phyloP scores from a whole-genome alignment of 2,329 filamentous ascomycete genomes.

The Colletotrichum sp. region DNA sequence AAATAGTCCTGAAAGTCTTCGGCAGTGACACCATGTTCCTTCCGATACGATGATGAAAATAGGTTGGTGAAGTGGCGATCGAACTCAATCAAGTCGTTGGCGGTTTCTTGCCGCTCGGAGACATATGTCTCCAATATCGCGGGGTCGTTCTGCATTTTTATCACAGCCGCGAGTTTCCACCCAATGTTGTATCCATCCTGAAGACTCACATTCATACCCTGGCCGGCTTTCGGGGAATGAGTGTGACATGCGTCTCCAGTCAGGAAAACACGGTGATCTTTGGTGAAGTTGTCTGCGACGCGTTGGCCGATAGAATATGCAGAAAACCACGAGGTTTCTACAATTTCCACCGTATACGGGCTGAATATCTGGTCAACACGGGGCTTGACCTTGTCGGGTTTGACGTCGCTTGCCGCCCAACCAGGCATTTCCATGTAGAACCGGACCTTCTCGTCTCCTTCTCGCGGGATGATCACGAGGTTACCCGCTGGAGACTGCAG shows the following conservation, averaged over 20 bases:
- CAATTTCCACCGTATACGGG: constrained; percentile 63
- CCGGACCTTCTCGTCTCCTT: constrained; percentile 62
- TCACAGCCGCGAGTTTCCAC: constrained; percentile 94
- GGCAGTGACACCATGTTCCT: constrained; percentile 42
- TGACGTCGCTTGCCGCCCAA: constrained; percentile 51
- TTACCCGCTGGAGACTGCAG: constrained; percentile 52
- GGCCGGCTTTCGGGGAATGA: constrained; percentile 76
- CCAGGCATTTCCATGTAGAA: constrained; percentile 70
- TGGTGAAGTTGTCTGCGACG: constrained; percentile 70
- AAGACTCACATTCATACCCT: constrained; percentile 83
- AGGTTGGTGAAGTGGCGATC: constrained; percentile 89
- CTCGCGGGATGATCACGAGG: constrained; percentile 77
- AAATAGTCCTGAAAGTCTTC: constrained; percentile 63
- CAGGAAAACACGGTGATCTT: constrained; percentile 74
- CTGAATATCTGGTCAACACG: constrained; percentile 59
- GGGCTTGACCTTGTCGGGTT: constrained; percentile 55
- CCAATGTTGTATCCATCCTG: constrained; percentile 86
- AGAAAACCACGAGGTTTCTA: constrained; percentile 74
- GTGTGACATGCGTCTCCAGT: constrained; percentile 81
- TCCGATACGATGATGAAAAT: constrained; percentile 65
- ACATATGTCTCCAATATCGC: constrained; percentile 85
- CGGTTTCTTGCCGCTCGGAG: constrained; percentile 81
- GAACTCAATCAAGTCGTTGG: constrained; percentile 83
- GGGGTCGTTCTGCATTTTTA: constrained; percentile 75
- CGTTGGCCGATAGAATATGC: constrained; percentile 80